Base-by-base conservation (phyloP, 345 rosid species). In the Gossypium stocksii region DNA sequence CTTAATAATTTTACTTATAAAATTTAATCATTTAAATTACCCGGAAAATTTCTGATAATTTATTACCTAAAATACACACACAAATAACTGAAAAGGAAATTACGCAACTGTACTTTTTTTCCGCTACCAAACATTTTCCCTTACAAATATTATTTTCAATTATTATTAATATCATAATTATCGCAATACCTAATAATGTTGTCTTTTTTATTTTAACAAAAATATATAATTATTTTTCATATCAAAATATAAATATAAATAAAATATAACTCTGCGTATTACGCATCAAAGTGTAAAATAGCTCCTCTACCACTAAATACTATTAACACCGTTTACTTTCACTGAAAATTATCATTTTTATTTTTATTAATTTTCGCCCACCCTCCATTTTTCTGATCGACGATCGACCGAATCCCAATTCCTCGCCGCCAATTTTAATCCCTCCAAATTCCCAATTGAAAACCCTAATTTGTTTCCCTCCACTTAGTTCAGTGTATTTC, bases 291-390 rank as follows among this genome's bases (percentile, higher is more conserved):
- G 77, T 72, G 79, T 70, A 82, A 14, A 29, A 58, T 86, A 84
- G 84, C 57, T 75, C 27, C 9, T 44, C 76, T 84, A 74, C 79
- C 77, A 84, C 81, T 81, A 75, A 86, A 79, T 81, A 82, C 76
- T 81, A 84, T 81, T 86, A 81, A 80, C 85, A 75, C 75, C 80
- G 86, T 79, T 86, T 86, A 81, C 89, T 71, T 74, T 44, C 77
- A 68, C 78, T 56, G 78, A 70, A 81, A 84, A 78, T 82, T 86
- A 77, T 84, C 82, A 78, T 83, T 83, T 80, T 85, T 79, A 68
- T 80, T 46, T 46, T 53, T 77, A 45, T 73, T 70, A 68, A 63
- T 70, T 60, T 63, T 67, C 76, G 62, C 73, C 56, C 75, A 59
- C 71, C 71, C 56, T 51, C 56, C 10, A 48, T 46, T 48, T 67